Conservation (phyloP, 2,329 filamentous ascomycete species). For the Penicillium brasilianum region DNA sequence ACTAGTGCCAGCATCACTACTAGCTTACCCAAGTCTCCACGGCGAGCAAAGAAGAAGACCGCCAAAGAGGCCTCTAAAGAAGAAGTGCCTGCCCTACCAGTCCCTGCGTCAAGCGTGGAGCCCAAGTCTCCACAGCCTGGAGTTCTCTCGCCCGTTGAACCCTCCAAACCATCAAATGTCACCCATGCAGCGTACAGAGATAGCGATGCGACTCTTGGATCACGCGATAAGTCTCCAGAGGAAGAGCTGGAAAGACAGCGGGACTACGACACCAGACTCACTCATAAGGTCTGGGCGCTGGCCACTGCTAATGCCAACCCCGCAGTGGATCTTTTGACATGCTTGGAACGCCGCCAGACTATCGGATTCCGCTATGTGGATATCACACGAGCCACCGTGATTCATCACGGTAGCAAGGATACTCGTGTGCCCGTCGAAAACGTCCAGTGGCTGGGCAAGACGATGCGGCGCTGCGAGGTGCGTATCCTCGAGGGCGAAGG, state of each 20-base stretch:
- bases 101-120: slow-evolving; percentile 16
- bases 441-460: slow-evolving; percentile 89
- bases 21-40: slow-evolving; percentile 70
- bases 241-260: slow-evolving; percentile 45
- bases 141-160: slow-evolving; percentile 25
- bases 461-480: slow-evolving; percentile 92
- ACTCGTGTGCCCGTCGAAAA: slow-evolving; percentile 93
- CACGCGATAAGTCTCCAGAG: slow-evolving; percentile 28
- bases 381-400: slow-evolving; percentile 86
- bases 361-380: slow-evolving; percentile 98
- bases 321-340: slow-evolving; percentile 89
- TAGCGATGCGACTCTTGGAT: slow-evolving; percentile 31
- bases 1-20: slow-evolving; percentile 85
- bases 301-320: slow-evolving; percentile 92
- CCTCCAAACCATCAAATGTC: slow-evolving; percentile 24
- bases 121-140: slow-evolving; percentile 22
- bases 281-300: slow-evolving; percentile 91
- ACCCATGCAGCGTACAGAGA: slow-evolving; percentile 24
- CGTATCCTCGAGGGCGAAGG: slow-evolving; percentile 88
- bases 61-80: slow-evolving; percentile 44
- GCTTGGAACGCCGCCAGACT: slow-evolving; percentile 84
- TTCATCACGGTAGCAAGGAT: slow-evolving; percentile 91
- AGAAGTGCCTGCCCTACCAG: slow-evolving; percentile 58
- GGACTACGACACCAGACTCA: slow-evolving; percentile 80
- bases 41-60: slow-evolving; percentile 64